These are phyloP conservation scores for Gautieria morchelliformis DNA, from an alignment of 768 basidiomycete genomes.

Conservation along the genomic window DNA sequence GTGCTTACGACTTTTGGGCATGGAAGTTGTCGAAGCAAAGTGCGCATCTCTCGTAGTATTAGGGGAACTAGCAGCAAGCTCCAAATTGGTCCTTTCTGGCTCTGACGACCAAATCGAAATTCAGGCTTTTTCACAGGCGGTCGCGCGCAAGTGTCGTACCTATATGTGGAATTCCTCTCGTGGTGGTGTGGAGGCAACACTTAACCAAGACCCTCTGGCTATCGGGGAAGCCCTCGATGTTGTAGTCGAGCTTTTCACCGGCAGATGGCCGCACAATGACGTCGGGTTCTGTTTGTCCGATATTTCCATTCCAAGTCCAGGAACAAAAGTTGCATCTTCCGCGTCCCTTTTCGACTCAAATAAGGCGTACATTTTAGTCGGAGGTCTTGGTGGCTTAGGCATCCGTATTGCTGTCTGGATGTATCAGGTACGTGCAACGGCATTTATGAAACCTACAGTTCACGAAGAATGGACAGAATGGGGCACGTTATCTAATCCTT, in stretches of 20 bases:
- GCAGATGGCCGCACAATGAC: background rate
- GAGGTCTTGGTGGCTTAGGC: constrained; percentile 31
- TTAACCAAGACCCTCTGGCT: constrained; percentile 8
- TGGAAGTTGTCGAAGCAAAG: background rate
- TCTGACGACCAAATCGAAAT: background rate
- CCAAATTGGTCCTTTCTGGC: background rate
- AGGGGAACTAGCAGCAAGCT: background rate
- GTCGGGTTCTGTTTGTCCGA: background rate
- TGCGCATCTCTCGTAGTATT: background rate
- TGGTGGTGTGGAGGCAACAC: background rate
- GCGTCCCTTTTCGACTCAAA: constrained; percentile 19
- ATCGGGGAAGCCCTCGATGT: constrained; percentile 12
- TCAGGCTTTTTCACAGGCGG: background rate
- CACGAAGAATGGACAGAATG: constrained; percentile 17
- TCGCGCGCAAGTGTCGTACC: background rate
- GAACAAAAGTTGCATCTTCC: constrained; percentile 1
- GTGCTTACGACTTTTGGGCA: background rate
- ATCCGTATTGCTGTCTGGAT: constrained; percentile 32
- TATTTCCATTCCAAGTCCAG: background rate
- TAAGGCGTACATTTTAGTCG: constrained; percentile 29
- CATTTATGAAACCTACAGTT: background rate
- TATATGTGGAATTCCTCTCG: constrained; percentile 11
- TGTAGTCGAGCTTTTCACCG: background rate
- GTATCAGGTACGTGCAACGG: constrained; percentile 24
- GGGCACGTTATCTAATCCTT: constrained; percentile 26